Evolutionary conservation across 768 basidiomycete genomes (phyloP), one percentile per base, ranked within the genome.

Genomic region (Leccinellum rugosiceps): DNA sequence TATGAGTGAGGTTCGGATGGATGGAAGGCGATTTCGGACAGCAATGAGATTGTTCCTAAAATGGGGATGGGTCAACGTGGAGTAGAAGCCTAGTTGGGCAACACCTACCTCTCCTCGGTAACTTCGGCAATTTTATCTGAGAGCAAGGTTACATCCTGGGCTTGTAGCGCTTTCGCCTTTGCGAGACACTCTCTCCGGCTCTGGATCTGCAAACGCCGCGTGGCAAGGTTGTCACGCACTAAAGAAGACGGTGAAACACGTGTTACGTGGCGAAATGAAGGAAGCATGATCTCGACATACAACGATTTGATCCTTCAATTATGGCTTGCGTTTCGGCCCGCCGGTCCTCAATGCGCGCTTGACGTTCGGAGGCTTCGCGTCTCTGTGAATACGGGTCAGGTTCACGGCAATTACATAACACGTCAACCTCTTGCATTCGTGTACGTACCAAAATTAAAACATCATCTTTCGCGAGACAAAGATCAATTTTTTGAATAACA

Each of bases 341-440:
- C n/a, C 86, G 72, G 63, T 78, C 78, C 47, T 77, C 74, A 26
- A 90, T 71, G 60, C 76, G 78, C 57, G 78, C 77, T 64, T 86
- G 76, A 35, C 85, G 81, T 70, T 92, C 84, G 44, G 83, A 84
- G 50, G 84, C 75, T 69, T 92, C 85, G 43, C 88, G 85, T 61
- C 76, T 80, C 90, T 91, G 71, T 41, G 21, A 45, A 60, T 65
- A 58, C 62, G 35, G 69, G 43, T 69, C 56, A 64, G 56, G 61
- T 48, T 53, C 63, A 51, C 67, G 65, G 63, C 53, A 8, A 66
- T 66, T 60, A 73, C 67, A 63, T 65, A 64, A 62, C 47, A 53
- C 59, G 43, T 6, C 32, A 57, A 50, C 43, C 19, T 17, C n/a
- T n/a, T 49, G 41, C 50, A 17, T 49, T 51, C 30, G 56, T 47